Evolutionary conservation across 73 alveolate species (phyloP), one percentile per base, ranked within the genome.

Genomic region (Durusdinium trenchii): DNA sequence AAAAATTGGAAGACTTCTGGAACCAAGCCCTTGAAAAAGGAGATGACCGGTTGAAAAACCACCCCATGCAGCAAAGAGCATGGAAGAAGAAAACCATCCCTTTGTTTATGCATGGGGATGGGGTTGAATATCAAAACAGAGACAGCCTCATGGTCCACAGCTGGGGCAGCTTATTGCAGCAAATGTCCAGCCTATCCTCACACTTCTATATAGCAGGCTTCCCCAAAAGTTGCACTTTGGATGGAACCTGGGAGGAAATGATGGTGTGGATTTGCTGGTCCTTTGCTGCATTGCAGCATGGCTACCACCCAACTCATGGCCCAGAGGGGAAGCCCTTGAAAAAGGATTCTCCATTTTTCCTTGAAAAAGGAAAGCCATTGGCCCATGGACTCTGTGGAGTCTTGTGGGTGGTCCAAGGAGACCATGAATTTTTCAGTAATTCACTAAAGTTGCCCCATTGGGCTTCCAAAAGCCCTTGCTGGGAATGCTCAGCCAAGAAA

Each of bases 351-450:
- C 84, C 84, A 36, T 73, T 73, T 38, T 73, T 36, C 84, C 84
- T 73, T 73, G 84, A 73, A 73, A 73, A 73, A 73, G 84, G 84
- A 36, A 73, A 23, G 9, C 84, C 84, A 36, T 73, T 73, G 84
- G 84, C 84, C 48, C 9, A 3, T 36, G 52, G 52, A 18, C 28
- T 32, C 36, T 36, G 40, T 6, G 84, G 84, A 6, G 84, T 36
- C 20, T 3, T 73, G 18, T 73, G 84, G 84, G 50, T 28, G 30
- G 40, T 73, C 9, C 84, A 73, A 73, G 84, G 84, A 28, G 84
- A 73, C 51, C 84, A 73, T 38, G 84, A 73, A 28, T 73, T 23
- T 30, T 73, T 73, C 51, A 3, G 52, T 35, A 18, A 35, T 36
- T 6, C 6, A 3, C 28, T 73, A 35, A 73, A 73, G 28, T 35